These are phyloP conservation scores for Emergomyces africanus DNA, from an alignment of 2,329 filamentous ascomycete species.

Conservation along the genomic window DNA sequence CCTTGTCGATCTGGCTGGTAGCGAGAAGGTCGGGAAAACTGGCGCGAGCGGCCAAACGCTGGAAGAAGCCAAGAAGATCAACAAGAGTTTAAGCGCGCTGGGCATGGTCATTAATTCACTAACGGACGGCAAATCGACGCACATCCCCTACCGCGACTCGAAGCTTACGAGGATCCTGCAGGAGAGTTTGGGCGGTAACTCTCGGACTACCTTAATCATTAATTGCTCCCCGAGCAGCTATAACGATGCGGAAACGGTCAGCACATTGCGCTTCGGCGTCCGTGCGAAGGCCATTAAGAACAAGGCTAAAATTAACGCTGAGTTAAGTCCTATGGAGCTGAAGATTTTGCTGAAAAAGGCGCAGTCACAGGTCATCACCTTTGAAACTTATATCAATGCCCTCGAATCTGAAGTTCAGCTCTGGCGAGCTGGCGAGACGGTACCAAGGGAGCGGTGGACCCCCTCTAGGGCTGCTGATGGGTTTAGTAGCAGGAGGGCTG, in stretches of 20 bases:
- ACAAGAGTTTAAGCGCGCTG: constrained; percentile 95
- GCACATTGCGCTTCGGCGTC: constrained; percentile 88
- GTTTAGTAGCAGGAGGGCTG: constrained; percentile 33
- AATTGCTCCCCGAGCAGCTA: constrained; percentile 99
- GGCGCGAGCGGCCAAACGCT: constrained; percentile 93
- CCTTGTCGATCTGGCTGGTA: constrained; percentile 94
- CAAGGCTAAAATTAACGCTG: constrained; percentile 99
- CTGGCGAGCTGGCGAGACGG: constrained; percentile 79
- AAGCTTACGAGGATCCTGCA: constrained; percentile 95
- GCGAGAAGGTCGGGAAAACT: constrained; percentile 97
- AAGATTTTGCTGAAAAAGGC: constrained; percentile 88
- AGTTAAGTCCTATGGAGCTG: constrained; percentile 89
- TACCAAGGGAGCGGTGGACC: constrained; percentile 84
- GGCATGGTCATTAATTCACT: constrained; percentile 99
- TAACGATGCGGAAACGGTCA: constrained; percentile 89
- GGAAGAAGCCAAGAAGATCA: constrained; percentile 99
- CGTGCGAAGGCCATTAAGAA: constrained; percentile 98
- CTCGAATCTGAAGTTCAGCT: constrained; percentile 73
- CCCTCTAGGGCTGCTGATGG: constrained; percentile 48
- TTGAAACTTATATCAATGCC: constrained; percentile 71
- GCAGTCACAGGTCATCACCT: constrained; percentile 76
- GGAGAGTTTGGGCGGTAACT: constrained; percentile 95
- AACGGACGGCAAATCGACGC: constrained; percentile 92
- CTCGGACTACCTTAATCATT: constrained; percentile 94
- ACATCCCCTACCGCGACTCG: constrained; percentile 93